These are phyloP conservation scores for Priceomyces haplophilus DNA, from an alignment of 805 yeast species.

Conservation along the genomic window DNA sequence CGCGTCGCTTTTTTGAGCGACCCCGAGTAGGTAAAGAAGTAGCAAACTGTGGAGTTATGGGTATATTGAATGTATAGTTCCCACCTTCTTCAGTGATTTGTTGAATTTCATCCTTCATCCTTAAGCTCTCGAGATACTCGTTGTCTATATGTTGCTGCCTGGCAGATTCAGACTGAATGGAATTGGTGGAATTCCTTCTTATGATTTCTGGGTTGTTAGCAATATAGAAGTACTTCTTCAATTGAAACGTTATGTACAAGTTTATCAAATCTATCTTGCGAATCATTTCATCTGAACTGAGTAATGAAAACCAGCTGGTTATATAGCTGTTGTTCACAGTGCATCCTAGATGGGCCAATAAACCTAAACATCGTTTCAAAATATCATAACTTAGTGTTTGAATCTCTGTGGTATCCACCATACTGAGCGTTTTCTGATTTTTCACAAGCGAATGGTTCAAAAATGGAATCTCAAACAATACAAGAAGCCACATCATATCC, in stretches of 20 bases:
- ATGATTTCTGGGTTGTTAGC: conserved; percentile 25
- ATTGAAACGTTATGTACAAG: conserved; percentile 73
- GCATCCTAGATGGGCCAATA: conserved; percentile 51
- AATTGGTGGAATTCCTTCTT: conserved; percentile 8
- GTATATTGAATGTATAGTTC: conserved; percentile 9
- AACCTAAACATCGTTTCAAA: conserved; percentile 65
- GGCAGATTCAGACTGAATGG: neutral
- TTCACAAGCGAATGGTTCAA: conserved; percentile 47
- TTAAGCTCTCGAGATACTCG: conserved; percentile 22
- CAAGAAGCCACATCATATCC: conserved; percentile 56
- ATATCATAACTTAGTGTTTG: conserved; percentile 63
- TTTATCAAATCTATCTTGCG: conserved; percentile 66
- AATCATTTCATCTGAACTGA: conserved; percentile 42
- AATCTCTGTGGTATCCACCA: conserved; percentile 49
- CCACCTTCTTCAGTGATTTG: conserved; percentile 9
- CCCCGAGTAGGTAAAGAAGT: conserved; percentile 8
- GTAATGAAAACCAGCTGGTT: conserved; percentile 54
- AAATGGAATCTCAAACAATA: conserved; percentile 68
- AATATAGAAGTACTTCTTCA: conserved; percentile 50
- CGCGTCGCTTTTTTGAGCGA: conserved; percentile 12
- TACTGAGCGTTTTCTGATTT: conserved; percentile 16
- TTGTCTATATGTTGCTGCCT: conserved; percentile 4
- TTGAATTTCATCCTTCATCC: conserved; percentile 18
- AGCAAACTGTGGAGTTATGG: conserved; percentile 1
- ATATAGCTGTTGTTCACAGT: conserved; percentile 38